A percentile compares a stretch with the other conserved stretches of the same genome.
Conservation (phyloP, 805 yeast species). For the Metschnikowia aberdeeniae region DNA sequence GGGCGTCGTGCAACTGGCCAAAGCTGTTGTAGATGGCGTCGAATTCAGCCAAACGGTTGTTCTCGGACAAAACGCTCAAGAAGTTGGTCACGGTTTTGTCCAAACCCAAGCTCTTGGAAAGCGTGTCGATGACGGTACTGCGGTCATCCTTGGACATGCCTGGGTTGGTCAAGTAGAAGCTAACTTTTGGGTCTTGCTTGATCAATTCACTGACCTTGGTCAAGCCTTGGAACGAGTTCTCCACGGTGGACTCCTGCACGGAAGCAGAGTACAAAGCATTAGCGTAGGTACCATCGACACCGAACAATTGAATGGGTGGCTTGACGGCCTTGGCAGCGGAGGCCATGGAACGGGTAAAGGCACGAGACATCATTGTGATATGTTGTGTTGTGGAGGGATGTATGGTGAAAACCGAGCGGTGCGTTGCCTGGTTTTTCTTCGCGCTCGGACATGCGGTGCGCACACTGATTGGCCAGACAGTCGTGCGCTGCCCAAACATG, state of each 20-base stretch:
- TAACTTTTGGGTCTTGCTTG: slow-evolving; percentile 59
- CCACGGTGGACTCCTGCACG: slow-evolving; percentile 72
- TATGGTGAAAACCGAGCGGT: slow-evolving; percentile 1
- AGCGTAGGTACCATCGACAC: slow-evolving; percentile 96
- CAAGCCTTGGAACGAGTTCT: slow-evolving; percentile 64
- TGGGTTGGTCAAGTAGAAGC: slow-evolving; percentile 69
- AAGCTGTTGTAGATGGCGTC: slow-evolving; percentile 65
- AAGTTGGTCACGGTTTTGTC: slow-evolving; percentile 77
- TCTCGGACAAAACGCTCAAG: slow-evolving; percentile 81
- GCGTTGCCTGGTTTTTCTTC: slow-evolving; percentile 8
- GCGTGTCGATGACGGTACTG: slow-evolving; percentile 58
- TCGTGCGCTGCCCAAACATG: slow-evolving; percentile 8
- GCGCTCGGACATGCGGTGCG: slow-evolving; percentile 9
- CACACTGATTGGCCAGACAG: slow-evolving; percentile 11
- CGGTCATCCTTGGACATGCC: slow-evolving; percentile 76
- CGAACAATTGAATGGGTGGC: slow-evolving; percentile 92
- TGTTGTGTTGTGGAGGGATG: slow-evolving; percentile 3
- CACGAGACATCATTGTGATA: slow-evolving; percentile 53
- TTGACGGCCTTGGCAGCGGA: slow-evolving; percentile 61
- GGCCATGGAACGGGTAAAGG: slow-evolving; percentile 68
- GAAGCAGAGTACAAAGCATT: slow-evolving; percentile 92
- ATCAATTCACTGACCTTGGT: slow-evolving; percentile 52
- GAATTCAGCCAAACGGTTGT: slow-evolving; percentile 83
- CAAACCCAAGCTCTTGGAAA: slow-evolving; percentile 46
- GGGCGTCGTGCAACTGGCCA: slow-evolving; percentile 75